Conservation (phyloP, 2,329 filamentous ascomycete genomes). For the Colletotrichum gloeosporioides region DNA sequence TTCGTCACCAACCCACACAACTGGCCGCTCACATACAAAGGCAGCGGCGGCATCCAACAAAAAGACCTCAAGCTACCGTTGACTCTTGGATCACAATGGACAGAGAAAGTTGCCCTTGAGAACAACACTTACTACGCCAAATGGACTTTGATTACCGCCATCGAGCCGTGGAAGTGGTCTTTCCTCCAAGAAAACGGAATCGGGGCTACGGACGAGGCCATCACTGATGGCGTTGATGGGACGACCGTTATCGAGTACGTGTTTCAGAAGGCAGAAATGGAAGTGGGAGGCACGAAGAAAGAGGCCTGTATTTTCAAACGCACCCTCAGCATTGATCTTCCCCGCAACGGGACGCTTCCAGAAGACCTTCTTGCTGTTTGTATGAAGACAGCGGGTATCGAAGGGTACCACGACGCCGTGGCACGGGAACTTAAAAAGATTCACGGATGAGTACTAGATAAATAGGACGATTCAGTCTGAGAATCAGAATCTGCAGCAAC, state of each 20-base stretch:
- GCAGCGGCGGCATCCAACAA: neutral
- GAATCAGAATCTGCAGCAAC: accelerated
- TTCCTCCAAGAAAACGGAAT: neutral
- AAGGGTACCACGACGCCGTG: neutral
- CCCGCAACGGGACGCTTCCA: neutral
- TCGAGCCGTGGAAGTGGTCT: neutral
- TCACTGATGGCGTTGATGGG: neutral
- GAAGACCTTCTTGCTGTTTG: neutral
- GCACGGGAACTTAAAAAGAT: neutral
- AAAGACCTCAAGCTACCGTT: neutral
- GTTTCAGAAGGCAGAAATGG: neutral
- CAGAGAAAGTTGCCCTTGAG: neutral
- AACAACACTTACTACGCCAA: neutral
- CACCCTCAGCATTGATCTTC: neutral
- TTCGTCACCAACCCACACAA: neutral
- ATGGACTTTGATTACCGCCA: neutral
- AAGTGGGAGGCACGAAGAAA: neutral
- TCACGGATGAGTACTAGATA: neutral
- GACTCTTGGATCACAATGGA: neutral
- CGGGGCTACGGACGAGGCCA: neutral
- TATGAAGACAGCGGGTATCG: neutral
- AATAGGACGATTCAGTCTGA: neutral
- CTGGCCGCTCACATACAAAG: neutral
- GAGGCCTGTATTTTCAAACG: neutral
- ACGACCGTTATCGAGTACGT: neutral